Base-by-base conservation (phyloP, 306 rosid species). In the Trifolium repens region DNA sequence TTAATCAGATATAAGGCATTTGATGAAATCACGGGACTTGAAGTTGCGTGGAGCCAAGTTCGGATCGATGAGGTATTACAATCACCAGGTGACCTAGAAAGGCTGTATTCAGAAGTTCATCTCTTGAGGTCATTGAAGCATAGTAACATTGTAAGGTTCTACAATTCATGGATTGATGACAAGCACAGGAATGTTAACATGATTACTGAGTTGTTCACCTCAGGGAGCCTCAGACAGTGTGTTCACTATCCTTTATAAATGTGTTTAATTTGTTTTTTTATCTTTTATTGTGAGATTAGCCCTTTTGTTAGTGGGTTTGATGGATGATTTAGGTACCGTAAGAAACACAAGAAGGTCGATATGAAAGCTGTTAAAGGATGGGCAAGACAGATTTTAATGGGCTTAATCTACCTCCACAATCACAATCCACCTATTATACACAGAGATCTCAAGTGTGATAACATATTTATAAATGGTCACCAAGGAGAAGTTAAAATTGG, bases 81-180 rank as follows among this genome's bases (percentile, higher is more conserved):
- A 47, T 67, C 72, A 19, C 57, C 72, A 1, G 72, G 72, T 1
- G 72, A 67, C 14, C 72, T 67, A 7, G 72, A 67, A 71, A 91
- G 91, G 79, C 72, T 93, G 84, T 81, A 89, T 73, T 89, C 96
- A 39, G 98, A 93, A 80, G 98, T 93, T 55, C 96, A 82, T 84
- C 85, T 93, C 52, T 84, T 93, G 81, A 88, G 86, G 78, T 84
- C 90, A 15, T 75, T 93, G 74, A 84, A 81, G 68, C 94, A 93
- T 66, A 84, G 83, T 50, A 88, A 89, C 67, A 91, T 93, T 53
- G 81, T 93, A 44, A 89, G 78, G 85, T 89, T 93, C 83, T 87
- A 84, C 54, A 84, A 86, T 84, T 89, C 98, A 7, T 93, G 98
- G 98, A 87, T 91, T 73, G 96, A 91, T 84, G 88, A 88, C 71